Percentiles rank a stretch among this genome's conserved stretches.
Conservation (phyloP, 306 rosid genomes). For the Sicyos baderoa region DNA sequence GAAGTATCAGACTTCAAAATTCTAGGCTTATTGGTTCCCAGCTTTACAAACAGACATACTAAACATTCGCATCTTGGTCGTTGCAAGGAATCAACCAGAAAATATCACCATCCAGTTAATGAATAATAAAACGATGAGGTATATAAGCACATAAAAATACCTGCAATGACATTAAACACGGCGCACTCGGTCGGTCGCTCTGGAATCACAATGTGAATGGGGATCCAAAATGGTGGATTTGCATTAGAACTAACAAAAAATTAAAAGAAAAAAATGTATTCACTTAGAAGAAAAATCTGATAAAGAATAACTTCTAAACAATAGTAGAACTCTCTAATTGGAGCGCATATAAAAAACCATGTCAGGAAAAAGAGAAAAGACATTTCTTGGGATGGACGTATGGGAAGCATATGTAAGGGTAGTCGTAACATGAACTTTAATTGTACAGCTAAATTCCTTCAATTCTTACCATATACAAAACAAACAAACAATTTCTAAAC, state of each 20-base stretch:
- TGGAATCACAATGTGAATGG: slow-evolving; percentile 80
- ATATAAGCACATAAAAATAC: slow-evolving; percentile 30
- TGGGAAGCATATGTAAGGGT: neutral
- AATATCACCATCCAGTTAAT: neutral
- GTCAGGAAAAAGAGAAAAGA: neutral
- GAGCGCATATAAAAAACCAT: neutral
- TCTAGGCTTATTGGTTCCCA: neutral
- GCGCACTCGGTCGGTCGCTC: slow-evolving; percentile 95
- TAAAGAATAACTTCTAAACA: neutral
- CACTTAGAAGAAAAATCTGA: neutral
- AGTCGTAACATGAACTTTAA: neutral
- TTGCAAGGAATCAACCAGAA: neutral
- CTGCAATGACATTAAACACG: slow-evolving; percentile 78
- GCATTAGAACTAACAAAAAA: slow-evolving; percentile 51
- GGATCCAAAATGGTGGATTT: slow-evolving; percentile 91
- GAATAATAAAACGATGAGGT: neutral
- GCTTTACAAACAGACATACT: neutral
- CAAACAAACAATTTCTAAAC: slow-evolving; percentile 1
- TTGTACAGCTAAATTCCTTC: neutral
- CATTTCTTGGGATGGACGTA: neutral
- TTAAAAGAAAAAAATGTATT: neutral
- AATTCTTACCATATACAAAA: neutral
- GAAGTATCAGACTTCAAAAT: neutral
- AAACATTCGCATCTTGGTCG: neutral
- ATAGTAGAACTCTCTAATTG: neutral